Percentiles rank a stretch among this genome's conserved stretches.
Evolutionary conservation across 129 eudicot species (phyloP).

Genomic region (Silybum marianum): DNA sequence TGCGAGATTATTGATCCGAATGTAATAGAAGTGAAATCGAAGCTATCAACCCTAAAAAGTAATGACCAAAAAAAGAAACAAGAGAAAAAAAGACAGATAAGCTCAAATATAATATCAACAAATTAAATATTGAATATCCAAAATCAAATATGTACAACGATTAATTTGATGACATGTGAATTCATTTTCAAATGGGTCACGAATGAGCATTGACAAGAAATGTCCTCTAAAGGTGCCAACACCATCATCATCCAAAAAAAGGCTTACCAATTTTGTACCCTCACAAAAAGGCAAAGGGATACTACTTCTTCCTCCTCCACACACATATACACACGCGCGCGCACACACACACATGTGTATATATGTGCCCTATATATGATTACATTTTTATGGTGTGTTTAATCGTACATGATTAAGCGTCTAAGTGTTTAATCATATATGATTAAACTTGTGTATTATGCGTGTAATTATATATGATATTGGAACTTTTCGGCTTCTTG

Average conservation of each 20-base stretch:
- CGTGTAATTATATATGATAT: too few relatives aligned
- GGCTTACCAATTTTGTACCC: not conserved
- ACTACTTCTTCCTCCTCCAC: not conserved
- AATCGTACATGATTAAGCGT: too few relatives aligned
- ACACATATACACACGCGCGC: not conserved
- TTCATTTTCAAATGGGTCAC: constrained; percentile 22
- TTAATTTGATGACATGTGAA: constrained; percentile 15
- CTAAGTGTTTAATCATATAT: too few relatives aligned
- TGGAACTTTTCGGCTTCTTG: too few relatives aligned
- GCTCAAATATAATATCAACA: not conserved
- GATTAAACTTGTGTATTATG: too few relatives aligned
- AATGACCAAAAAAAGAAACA: too few relatives aligned
- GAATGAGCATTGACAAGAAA: constrained; percentile 21
- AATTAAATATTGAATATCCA: not conserved
- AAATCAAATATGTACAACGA: not conserved
- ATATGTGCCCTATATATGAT: too few relatives aligned
- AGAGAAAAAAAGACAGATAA: not conserved
- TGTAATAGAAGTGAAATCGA: not conserved
- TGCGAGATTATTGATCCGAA: not conserved
- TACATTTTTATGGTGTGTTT: too few relatives aligned
- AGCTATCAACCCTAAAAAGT: not conserved
- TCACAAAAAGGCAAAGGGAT: constrained; percentile 14
- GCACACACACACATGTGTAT: not conserved
- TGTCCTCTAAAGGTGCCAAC: constrained; percentile 17
- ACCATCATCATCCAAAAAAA: constrained; percentile 24